Evolutionary conservation across 768 basidiomycete species (phyloP).

Genomic region (Russula sp.): DNA sequence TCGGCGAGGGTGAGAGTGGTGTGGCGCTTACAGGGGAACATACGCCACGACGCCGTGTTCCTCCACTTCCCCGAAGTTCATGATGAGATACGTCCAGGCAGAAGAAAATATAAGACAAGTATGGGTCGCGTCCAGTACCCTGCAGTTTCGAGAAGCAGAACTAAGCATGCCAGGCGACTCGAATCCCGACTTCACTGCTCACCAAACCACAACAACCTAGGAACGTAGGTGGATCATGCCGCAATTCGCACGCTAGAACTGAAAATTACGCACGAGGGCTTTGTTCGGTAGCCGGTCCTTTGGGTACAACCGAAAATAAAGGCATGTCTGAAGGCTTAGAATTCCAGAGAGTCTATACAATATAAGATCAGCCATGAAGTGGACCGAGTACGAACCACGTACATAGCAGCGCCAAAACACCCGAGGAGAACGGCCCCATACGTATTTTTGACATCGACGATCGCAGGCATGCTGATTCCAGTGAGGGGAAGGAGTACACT

Average conservation of each 20-base stretch:
- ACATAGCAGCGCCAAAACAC: slow-evolving; percentile 18
- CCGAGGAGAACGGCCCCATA: slow-evolving; percentile 20
- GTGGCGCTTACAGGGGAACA: slow-evolving; percentile 15
- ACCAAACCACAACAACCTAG: slow-evolving; percentile 20
- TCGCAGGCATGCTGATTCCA: slow-evolving; percentile 16
- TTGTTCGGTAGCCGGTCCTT: slow-evolving; percentile 3
- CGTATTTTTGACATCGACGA: not conserved
- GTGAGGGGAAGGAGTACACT: not conserved
- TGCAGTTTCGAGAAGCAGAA: not conserved
- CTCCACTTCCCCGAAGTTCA: slow-evolving; percentile 18
- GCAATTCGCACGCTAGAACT: not conserved
- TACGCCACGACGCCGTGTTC: not conserved
- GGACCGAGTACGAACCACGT: not conserved
- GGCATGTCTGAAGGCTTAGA: slow-evolving; percentile 11
- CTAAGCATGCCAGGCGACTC: not conserved
- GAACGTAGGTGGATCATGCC: not conserved
- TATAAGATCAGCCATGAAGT: not conserved
- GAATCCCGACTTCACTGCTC: not conserved
- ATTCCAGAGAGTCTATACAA: slow-evolving; percentile 21
- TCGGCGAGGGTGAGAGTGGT: not conserved
- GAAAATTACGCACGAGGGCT: slow-evolving; percentile 8
- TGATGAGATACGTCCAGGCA: slow-evolving; percentile 20
- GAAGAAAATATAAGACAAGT: slow-evolving; percentile 18
- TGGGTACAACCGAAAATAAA: slow-evolving; percentile 20
- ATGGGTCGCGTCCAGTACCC: slow-evolving; percentile 18